Percentiles rank a stretch among this genome's conserved stretches.
These are phyloP conservation scores for Cladosporium sp. DNA, from an alignment of 2,329 filamentous ascomycete species.

Conservation along the genomic window DNA sequence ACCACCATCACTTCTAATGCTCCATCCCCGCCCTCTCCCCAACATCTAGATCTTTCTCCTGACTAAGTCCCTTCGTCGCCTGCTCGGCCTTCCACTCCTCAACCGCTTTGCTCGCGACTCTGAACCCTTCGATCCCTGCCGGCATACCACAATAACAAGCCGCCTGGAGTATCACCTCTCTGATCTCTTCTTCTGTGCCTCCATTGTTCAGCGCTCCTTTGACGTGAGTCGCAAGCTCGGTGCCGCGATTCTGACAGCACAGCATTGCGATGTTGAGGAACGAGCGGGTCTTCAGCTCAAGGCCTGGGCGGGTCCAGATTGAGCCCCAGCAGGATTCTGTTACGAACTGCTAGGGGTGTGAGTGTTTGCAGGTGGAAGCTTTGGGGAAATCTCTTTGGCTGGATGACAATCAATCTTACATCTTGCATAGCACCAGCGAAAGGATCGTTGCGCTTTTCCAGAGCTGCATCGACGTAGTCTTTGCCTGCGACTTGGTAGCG, in stretches of 20 bases:
- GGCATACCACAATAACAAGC: slow-evolving; percentile 53
- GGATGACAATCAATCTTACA: slow-evolving; percentile 28
- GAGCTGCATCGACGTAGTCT: slow-evolving; percentile 38
- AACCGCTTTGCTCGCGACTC: slow-evolving; percentile 48
- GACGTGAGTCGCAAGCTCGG: slow-evolving; percentile 60
- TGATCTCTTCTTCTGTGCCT: slow-evolving; percentile 57
- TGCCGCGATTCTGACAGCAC: slow-evolving; percentile 55
- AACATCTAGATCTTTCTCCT: neutral
- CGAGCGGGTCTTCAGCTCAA: slow-evolving; percentile 57
- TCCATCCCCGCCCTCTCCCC: slow-evolving; percentile 1
- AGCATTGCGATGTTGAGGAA: slow-evolving; percentile 64
- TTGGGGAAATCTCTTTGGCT: neutral
- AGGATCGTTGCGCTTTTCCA: slow-evolving; percentile 54
- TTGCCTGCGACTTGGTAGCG: slow-evolving; percentile 59
- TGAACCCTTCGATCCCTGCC: slow-evolving; percentile 53
- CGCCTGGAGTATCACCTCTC: slow-evolving; percentile 53
- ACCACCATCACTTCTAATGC: neutral
- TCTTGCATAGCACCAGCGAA: slow-evolving; percentile 60
- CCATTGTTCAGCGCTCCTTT: slow-evolving; percentile 62
- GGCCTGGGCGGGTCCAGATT: slow-evolving; percentile 60
- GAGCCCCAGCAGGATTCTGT: slow-evolving; percentile 63
- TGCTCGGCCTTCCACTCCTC: slow-evolving; percentile 47
- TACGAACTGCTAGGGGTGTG: slow-evolving; percentile 33
- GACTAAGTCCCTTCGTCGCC: slow-evolving; percentile 8
- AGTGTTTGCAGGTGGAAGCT: neutral